Percentiles rank a stretch among this genome's conserved stretches.
Evolutionary conservation across 257 asterid genomes (phyloP).

Genomic region (Solanum clarkiae): DNA sequence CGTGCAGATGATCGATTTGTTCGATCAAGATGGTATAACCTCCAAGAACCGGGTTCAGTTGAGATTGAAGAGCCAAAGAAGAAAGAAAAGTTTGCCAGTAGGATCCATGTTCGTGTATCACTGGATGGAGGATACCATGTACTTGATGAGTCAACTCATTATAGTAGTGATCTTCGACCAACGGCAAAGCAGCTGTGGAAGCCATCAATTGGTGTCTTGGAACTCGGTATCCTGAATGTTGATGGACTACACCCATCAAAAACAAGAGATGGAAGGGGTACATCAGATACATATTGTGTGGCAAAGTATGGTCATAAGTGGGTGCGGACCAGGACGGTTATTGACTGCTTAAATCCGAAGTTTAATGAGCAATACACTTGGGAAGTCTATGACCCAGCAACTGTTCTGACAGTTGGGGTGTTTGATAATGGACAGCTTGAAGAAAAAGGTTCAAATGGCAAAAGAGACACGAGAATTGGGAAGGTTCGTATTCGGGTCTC

Average conservation of each 20-base stretch:
- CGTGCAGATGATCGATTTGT: constrained; percentile 63
- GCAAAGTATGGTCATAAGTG: constrained; percentile 89
- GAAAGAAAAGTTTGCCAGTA: constrained; percentile 58
- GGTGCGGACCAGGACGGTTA: constrained; percentile 74
- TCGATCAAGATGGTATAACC: constrained; percentile 56
- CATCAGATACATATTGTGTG: constrained; percentile 70
- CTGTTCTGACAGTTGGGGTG: constrained; percentile 83
- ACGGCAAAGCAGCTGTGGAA: constrained; percentile 86
- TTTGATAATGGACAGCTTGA: constrained; percentile 51
- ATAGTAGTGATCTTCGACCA: constrained; percentile 83
- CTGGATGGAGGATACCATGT: constrained; percentile 98
- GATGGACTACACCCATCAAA: constrained; percentile 71
- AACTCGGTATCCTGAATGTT: constrained; percentile 65
- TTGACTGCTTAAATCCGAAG: constrained; percentile 73
- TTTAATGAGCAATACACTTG: constrained; percentile 92
- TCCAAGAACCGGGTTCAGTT: constrained; percentile 28
- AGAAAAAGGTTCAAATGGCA: constrained; percentile 30
- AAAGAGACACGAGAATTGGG: constrained; percentile 55
- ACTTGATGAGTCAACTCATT: constrained; percentile 76
- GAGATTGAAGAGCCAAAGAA: constrained; percentile 61
- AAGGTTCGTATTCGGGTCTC: constrained; percentile 80
- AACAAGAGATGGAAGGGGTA: constrained; percentile 52
- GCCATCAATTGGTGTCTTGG: constrained; percentile 65
- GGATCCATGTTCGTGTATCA: constrained; percentile 62
- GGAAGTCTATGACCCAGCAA: constrained; percentile 94